Percentiles rank a stretch among this genome's conserved stretches.
These are phyloP conservation scores for Nothophytophthora sp. DNA, from an alignment of 352 stramenopile genomes.

Conservation along the genomic window DNA sequence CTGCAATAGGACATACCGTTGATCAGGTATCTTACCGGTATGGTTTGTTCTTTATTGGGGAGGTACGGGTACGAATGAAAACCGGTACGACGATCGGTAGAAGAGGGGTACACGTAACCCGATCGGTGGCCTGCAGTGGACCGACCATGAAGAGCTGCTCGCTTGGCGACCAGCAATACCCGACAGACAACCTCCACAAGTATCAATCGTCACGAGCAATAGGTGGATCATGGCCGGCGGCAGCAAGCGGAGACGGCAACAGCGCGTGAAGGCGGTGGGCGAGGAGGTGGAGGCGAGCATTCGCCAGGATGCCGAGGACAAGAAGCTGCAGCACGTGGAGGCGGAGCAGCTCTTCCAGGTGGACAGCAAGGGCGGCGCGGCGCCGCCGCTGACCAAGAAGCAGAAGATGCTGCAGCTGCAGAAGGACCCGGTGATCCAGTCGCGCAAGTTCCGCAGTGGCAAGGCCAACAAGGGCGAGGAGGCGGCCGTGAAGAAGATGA, in stretches of 20 bases:
- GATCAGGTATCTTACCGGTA: background rate
- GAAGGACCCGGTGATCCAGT: constrained; percentile 74
- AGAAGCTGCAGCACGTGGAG: constrained; percentile 75
- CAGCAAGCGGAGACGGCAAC: constrained; percentile 50
- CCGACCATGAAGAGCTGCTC: too few species aligned
- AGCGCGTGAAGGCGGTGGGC: constrained; percentile 70
- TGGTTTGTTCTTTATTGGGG: background rate
- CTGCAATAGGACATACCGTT: background rate
- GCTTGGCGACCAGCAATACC: too few species aligned
- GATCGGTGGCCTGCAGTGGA: too few species aligned
- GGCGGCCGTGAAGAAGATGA: constrained; percentile 59
- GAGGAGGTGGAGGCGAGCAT: constrained; percentile 79
- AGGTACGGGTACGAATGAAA: too few species aligned
- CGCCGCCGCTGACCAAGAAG: constrained; percentile 60
- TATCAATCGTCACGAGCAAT: background rate
- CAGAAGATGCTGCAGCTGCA: constrained; percentile 62
- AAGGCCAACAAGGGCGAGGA: constrained; percentile 67
- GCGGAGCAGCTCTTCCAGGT: constrained; percentile 82
- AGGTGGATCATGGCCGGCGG: constrained; percentile 33
- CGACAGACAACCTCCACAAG: background rate
- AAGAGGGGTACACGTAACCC: too few species aligned
- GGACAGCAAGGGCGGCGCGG: constrained; percentile 62
- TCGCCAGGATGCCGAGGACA: constrained; percentile 71
- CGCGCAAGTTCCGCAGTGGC: constrained; percentile 63
- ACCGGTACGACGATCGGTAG: too few species aligned